Conservation (phyloP, 2,329 filamentous ascomycete genomes). For the Cercospora zeae-maydis region DNA sequence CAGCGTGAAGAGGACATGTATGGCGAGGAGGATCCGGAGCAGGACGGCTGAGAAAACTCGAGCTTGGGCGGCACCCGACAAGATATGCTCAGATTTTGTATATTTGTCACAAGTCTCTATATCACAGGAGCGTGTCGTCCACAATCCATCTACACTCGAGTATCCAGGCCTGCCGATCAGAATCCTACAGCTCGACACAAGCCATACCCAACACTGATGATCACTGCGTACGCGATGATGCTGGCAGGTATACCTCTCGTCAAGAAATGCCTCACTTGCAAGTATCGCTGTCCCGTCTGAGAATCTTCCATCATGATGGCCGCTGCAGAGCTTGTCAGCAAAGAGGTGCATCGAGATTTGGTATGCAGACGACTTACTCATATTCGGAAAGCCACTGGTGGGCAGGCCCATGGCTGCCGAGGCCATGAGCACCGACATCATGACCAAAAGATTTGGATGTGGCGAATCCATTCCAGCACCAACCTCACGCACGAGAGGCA, state of each 20-base stretch:
- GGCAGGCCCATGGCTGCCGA: slow-evolving; percentile 96
- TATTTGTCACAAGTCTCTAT: background rate
- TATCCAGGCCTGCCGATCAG: slow-evolving; percentile 35
- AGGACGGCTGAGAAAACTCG: slow-evolving; percentile 36
- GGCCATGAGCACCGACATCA: slow-evolving; percentile 94
- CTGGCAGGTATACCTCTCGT: slow-evolving; percentile 87
- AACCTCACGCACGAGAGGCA: slow-evolving; percentile 84
- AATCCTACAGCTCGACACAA: slow-evolving; percentile 76
- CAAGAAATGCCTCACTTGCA: slow-evolving; percentile 91
- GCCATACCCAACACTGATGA: slow-evolving; percentile 85
- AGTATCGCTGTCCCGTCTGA: slow-evolving; percentile 82
- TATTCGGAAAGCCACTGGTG: slow-evolving; percentile 95
- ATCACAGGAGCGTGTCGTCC: background rate
- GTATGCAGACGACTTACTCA: slow-evolving; percentile 70
- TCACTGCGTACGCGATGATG: slow-evolving; percentile 73
- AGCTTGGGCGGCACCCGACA: background rate
- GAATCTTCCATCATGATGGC: slow-evolving; percentile 99
- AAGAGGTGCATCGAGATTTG: background rate
- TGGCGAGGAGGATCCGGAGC: slow-evolving; percentile 73
- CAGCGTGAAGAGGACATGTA: slow-evolving; percentile 65
- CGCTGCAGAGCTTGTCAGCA: slow-evolving; percentile 51
- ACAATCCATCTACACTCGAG: slow-evolving; percentile 2
- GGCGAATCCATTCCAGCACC: slow-evolving; percentile 81
- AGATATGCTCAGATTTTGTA: background rate
- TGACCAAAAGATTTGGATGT: slow-evolving; percentile 90